A percentile compares a stretch with the other conserved stretches of the same genome.
Evolutionary conservation across 73 alveolate species (phyloP).

Genomic region (Tetrahymena borealis): DNA sequence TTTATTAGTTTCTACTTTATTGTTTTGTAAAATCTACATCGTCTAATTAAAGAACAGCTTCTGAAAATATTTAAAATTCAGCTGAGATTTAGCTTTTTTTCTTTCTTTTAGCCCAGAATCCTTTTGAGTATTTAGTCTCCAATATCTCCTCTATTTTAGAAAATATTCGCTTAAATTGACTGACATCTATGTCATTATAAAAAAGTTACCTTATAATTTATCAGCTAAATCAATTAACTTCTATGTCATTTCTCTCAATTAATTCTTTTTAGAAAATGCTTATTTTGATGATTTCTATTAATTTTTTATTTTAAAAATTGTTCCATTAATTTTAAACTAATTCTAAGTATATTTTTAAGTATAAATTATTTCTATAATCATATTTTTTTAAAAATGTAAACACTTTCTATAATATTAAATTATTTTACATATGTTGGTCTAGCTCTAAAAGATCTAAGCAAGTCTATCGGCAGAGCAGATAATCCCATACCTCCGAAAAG

Average conservation of each 20-base stretch:
- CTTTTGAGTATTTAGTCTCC: background rate
- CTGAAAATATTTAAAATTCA: background rate
- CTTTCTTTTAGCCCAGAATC: background rate
- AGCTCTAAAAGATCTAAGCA: conserved; percentile 42
- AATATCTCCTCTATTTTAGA: background rate
- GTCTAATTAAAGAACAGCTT: background rate
- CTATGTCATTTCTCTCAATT: background rate
- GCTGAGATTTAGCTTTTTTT: background rate
- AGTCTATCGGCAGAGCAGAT: conserved; percentile 62
- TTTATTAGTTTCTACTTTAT: background rate
- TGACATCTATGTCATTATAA: background rate
- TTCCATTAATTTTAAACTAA: too few species aligned
- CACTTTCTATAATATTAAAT: background rate
- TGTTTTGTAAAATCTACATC: background rate
- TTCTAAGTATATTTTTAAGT: too few species aligned
- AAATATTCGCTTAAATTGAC: background rate
- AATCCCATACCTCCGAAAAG: conserved; percentile 67
- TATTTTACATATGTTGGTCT: conserved; percentile 46
- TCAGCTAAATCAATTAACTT: background rate
- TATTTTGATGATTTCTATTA: background rate
- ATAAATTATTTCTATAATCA: too few species aligned
- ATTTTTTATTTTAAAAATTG: background rate
- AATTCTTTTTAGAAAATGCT: background rate
- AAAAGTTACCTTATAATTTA: background rate
- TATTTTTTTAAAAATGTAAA: too few species aligned